Base-by-base conservation (phyloP, 2,329 filamentous ascomycete genomes). In the Xylariaceae sp. region DNA sequence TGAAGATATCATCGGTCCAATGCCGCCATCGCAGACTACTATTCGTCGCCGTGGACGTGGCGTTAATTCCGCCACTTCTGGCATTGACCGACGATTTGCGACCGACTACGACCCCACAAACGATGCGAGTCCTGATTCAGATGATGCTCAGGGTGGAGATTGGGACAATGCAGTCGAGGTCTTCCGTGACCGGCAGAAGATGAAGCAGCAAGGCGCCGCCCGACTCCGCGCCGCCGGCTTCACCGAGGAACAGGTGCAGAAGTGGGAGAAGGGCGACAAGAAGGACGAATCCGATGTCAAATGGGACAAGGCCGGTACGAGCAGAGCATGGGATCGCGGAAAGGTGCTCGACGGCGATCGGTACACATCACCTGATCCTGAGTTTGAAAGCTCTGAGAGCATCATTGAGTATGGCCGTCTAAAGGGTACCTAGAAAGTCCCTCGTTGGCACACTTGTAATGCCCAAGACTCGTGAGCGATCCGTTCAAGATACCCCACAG, bases 161-260 rank as follows among this genome's bases (percentile, higher is more conserved):
- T 96, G 90, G 91, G 88, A 89, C 42, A 82, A 89, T 61, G 84
- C 88, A 1, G 75, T 94, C 1, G 90, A 96, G 69, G 84, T 86
- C 5, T 77, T 90, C 50, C 81, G 87, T 38, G 90, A 96, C 66
- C 83, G 90, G n/a, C 82, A 89, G 59, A 86, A 85, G 59, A 91
- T 88, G 83, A 85, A 83, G 63, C 79, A 85, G 57, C 83, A 86
- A 60, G 89, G 90, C 31, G 88, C 88, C 6, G 86, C 91, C 47
- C 76, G 91, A 52, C 72, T 97, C 54, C 84, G 84, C 33, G 82
- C 82, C 17, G 90, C 89, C 0, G 92, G 91, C 0, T 95, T 96
- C 64, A 83, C 82, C 1, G 88, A 91, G 14, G 81, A 84, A 5
- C 82, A 91, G 62, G 82, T 96, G 53, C 77, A 79, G 61, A 84